These are phyloP conservation scores for Oryza glumipatula DNA, from an alignment of 176 grass and related monocot genomes.

Conservation along the genomic window DNA sequence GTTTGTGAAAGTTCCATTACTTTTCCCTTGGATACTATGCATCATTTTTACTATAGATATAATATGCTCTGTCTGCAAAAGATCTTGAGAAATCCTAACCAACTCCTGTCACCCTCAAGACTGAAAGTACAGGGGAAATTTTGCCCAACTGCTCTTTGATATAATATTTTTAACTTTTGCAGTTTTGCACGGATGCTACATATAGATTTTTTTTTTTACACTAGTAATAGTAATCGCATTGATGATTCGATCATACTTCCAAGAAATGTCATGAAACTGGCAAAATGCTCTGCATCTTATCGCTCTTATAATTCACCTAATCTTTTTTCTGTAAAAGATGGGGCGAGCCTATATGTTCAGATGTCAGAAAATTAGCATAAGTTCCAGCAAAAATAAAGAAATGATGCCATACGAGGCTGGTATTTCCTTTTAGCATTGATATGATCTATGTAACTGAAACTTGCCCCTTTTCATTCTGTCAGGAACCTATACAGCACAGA, in stretches of 20 bases:
- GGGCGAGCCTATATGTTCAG: neutral
- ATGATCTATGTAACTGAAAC: neutral
- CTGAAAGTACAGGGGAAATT: conserved; percentile 7
- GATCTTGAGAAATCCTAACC: conserved; percentile 39
- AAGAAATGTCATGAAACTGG: conserved; percentile 18
- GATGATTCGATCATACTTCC: neutral
- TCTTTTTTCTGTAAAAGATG: neutral
- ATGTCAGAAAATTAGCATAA: neutral
- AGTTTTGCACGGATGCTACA: neutral
- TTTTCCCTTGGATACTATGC: conserved; percentile 30
- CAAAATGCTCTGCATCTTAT: neutral
- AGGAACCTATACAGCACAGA: conserved; percentile 62
- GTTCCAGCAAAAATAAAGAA: neutral
- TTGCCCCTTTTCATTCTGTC: conserved; percentile 26
- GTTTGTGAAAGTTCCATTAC: neutral
- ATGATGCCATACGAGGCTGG: neutral
- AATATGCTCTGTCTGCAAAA: conserved; percentile 10
- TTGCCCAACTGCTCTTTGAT: neutral
- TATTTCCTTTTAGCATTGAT: conserved; percentile 10
- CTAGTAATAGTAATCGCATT: neutral
- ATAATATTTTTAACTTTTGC: conserved; percentile 10
- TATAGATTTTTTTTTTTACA: neutral
- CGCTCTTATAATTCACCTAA: neutral
- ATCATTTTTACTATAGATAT: conserved; percentile 6
- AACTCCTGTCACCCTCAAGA: conserved; percentile 11